Percentiles rank a stretch among this genome's conserved stretches.
Evolutionary conservation across 2,329 filamentous ascomycete species (phyloP).

Genomic region (Huntiella moniliformis): DNA sequence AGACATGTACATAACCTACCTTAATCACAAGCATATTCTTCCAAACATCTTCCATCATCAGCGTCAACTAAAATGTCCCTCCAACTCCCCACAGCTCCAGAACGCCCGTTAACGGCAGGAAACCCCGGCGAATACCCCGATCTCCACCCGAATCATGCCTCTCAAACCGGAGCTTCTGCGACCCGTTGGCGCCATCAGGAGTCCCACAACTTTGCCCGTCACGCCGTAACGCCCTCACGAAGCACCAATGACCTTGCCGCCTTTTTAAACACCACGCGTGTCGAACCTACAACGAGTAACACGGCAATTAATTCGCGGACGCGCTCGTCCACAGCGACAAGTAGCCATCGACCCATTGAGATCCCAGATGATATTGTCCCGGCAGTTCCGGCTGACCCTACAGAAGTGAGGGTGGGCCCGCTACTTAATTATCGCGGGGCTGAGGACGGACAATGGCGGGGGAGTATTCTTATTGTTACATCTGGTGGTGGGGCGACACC

Average conservation of each 20-base stretch:
- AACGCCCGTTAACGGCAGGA: background rate
- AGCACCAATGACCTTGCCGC: conserved; percentile 32
- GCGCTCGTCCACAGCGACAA: conserved; percentile 17
- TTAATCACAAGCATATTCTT: too few relatives aligned
- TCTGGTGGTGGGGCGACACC: conserved; percentile 34
- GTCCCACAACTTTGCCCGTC: conserved; percentile 33
- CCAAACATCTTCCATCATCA: too few relatives aligned
- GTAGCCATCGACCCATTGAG: conserved; percentile 31
- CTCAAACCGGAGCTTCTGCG: conserved; percentile 26
- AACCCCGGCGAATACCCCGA: conserved; percentile 2
- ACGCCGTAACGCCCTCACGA: conserved; percentile 25
- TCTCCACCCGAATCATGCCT: background rate
- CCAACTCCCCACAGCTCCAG: background rate
- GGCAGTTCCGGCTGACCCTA: conserved; percentile 23
- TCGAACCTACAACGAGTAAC: conserved; percentile 22
- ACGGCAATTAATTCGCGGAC: conserved; percentile 16
- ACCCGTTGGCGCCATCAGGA: conserved; percentile 47
- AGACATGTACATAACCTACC: too few relatives aligned
- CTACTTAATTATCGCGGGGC: conserved; percentile 63
- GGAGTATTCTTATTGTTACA: conserved; percentile 70
- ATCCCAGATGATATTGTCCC: conserved; percentile 15
- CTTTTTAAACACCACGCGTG: conserved; percentile 36
- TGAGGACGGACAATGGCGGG: conserved; percentile 57
- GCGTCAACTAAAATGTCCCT: background rate
- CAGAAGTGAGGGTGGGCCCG: conserved; percentile 51